Conservation (phyloP, 306 rosid species). For the Quercus berberidifolia region DNA sequence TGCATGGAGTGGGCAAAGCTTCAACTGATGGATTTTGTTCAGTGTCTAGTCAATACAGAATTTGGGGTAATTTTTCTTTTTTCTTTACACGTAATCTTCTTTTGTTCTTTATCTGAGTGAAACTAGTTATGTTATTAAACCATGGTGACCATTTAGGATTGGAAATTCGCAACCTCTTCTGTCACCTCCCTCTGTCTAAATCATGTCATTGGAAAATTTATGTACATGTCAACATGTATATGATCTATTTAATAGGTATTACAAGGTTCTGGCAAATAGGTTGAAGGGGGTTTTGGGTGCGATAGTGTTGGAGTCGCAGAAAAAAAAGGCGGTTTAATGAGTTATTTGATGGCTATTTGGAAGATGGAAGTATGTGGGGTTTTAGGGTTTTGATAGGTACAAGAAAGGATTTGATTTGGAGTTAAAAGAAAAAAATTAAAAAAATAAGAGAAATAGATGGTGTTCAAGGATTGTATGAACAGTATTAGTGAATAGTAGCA, state of each 20-base stretch:
- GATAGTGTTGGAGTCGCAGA: no score
- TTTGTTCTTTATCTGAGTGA: neutral
- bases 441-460: no score
- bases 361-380: no score
- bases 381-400: no score
- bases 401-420: no score
- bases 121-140: neutral
- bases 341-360: no score
- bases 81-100: neutral
- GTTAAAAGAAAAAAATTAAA: no score
- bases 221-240: neutral
- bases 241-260: neutral
- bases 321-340: no score
- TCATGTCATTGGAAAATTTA: neutral
- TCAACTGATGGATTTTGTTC: constrained; percentile 90
- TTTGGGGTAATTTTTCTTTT: constrained; percentile 68
- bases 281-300: no score
- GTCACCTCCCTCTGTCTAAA: neutral
- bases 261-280: no score
- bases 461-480: no score
- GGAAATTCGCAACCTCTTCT: neutral
- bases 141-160: neutral
- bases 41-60: constrained; percentile 62
- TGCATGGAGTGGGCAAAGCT: constrained; percentile 74
- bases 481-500: no score